Evolutionary conservation across 208 protist genomes (phyloP).

Genomic region (Endotrypanum monterogeii): DNA sequence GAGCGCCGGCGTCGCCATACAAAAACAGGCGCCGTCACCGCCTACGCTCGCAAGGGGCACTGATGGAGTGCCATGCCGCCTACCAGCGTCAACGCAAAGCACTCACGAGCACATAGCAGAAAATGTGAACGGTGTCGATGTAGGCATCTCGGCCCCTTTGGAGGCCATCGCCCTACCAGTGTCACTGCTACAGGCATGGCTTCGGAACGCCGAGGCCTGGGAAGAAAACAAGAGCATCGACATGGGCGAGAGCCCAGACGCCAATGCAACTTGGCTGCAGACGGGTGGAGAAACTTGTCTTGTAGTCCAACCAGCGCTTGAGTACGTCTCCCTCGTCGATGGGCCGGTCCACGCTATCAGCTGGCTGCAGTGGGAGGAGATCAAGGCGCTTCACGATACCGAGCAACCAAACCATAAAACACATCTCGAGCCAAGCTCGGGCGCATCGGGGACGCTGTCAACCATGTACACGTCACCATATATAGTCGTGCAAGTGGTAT

Average conservation of each 20-base stretch:
- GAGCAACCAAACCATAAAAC: constrained; percentile 8
- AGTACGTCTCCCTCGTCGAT: constrained; percentile 24
- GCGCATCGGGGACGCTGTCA: background rate
- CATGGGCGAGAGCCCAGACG: background rate
- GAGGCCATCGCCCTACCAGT: constrained; percentile 7
- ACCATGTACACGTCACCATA: background rate
- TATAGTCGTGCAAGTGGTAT: constrained; percentile 14
- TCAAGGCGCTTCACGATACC: constrained; percentile 10
- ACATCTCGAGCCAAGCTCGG: background rate
- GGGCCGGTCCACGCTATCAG: constrained; percentile 15
- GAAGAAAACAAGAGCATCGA: background rate
- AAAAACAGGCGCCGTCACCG: background rate
- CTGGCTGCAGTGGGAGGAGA: constrained; percentile 31
- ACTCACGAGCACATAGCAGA: background rate
- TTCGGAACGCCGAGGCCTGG: constrained; percentile 5
- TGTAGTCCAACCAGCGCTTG: constrained; percentile 27
- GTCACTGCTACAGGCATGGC: constrained; percentile 12
- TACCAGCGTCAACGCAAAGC: background rate
- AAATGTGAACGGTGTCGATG: background rate
- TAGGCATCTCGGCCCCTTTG: constrained; percentile 7
- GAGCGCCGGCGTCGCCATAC: background rate
- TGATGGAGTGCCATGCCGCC: background rate
- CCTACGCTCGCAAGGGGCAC: background rate
- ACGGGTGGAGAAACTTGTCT: constrained; percentile 9
- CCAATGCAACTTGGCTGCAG: background rate